These are phyloP conservation scores for Spongiforma sp. DNA, from an alignment of 1,284 basidiomycete genomes.

Conservation along the genomic window DNA sequence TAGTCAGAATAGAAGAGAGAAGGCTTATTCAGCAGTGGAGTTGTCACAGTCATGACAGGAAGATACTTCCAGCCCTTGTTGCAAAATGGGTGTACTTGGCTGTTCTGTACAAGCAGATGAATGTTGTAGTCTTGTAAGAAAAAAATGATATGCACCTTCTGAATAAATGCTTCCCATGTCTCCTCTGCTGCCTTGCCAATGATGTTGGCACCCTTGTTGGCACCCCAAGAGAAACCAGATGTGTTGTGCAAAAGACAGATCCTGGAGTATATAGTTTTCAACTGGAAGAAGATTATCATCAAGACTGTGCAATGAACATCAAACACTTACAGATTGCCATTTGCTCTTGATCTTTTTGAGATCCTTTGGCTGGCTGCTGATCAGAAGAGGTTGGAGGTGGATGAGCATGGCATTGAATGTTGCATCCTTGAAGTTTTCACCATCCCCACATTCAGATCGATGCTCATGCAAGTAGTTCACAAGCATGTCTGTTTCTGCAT, in stretches of 20 bases:
- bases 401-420: not conserved
- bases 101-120: not conserved
- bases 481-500: not conserved
- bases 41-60: no score
- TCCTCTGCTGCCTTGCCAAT: not conserved
- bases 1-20: no score
- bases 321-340: not conserved
- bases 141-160: not conserved
- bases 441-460: not conserved
- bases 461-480: not conserved
- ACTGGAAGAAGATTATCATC: not conserved
- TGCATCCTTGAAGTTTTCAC: not conserved
- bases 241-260: not conserved
- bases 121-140: not conserved
- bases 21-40: no score
- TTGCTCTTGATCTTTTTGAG: not conserved
- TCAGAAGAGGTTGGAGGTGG: not conserved
- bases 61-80: not conserved
- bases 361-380: not conserved
- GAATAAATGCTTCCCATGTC: not conserved
- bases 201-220: not conserved
- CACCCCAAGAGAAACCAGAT: not conserved
- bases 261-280: not conserved
- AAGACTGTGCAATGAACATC: not conserved
- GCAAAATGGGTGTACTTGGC: not conserved